phyloP scores from a whole-genome alignment of 371 early-diverging fungal genomes.

The Zychaea mexicana region DNA sequence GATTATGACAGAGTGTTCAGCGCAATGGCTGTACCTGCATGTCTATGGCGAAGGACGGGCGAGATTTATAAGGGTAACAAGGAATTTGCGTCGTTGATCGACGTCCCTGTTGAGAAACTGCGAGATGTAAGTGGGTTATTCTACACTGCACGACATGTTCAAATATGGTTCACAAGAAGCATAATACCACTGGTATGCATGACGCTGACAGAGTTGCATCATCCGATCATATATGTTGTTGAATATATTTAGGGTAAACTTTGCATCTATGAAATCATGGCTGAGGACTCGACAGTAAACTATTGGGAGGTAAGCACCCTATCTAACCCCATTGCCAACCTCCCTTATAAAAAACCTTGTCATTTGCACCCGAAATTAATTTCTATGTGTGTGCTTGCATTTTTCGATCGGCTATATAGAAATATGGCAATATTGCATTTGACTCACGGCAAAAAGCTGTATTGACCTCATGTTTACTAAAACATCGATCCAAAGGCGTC shows the following conservation, averaged over 20 bases:
- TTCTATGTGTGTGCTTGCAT: too few relatives aligned
- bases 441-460: constrained; percentile 95
- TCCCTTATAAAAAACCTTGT: not conserved
- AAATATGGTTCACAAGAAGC: too few relatives aligned
- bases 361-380: not conserved
- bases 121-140: constrained; percentile 71
- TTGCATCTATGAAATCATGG: constrained; percentile 87
- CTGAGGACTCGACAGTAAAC: constrained; percentile 81
- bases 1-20: constrained; percentile 93
- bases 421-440: constrained; percentile 95
- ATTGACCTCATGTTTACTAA: constrained; percentile 81
- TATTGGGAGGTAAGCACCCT: constrained; percentile 69
- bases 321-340: not conserved
- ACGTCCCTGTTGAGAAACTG: constrained; percentile 78
- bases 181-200: too few relatives aligned
- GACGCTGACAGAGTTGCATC: too few relatives aligned
- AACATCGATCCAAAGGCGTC: constrained; percentile 53
- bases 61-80: constrained; percentile 95
- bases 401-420: constrained; percentile 41
- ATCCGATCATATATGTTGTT: not conserved
- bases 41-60: constrained; percentile 94
- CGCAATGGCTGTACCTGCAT: constrained; percentile 92
- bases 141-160: too few relatives aligned
- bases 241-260: constrained; percentile 48
- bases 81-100: constrained; percentile 90